Evolutionary conservation across 192 early-diverging fungal genomes (phyloP), one percentile per base, ranked within the genome.

Genomic region (Chytriomyces confervae): DNA sequence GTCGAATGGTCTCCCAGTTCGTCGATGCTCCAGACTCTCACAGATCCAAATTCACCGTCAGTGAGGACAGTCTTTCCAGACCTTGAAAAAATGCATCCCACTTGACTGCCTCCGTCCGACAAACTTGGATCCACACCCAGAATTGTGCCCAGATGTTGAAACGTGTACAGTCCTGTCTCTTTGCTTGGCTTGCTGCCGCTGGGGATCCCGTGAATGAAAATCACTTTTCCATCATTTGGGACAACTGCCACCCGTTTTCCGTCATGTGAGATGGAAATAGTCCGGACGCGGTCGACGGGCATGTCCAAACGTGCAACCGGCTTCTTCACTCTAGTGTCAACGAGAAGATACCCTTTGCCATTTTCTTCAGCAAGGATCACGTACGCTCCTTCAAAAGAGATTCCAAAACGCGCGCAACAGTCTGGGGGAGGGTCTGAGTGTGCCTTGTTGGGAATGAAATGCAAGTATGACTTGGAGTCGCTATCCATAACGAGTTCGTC

Each of bases 371-470:
- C 78, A 68, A 79, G 43, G 27, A 79, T 60, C 11, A 69, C 66
- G 29, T 66, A 79, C 18, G 62, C 50, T 27, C 71, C 70, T 7
- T 53, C 61, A 57, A 74, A 73, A 44, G 78, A 49, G 5, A 75
- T 66, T 5, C 65, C 78, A 46, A 79, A 79, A 20, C 78, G 47
- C 9, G 78, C 61, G 23, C 49, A 63, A 53, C 66, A 24, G 46
- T 79, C 78, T 51, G 78, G 78, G 7, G 78, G 71, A 44, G 78
- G 78, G 29, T 75, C 47, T 7, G 61, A 61, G 65, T 79, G 78
- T 9, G 78, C 65, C n/a, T 74, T 73, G 66, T 66, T 79, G 57
- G 79, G 78, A 68, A 79, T 79, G 45, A 68, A 79, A 48, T 79
- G 78, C 7, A 79, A 7, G 45, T 66, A 66, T n/a, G 50, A 18